These are phyloP conservation scores for Cladorrhinum sp. DNA, from an alignment of 2,329 filamentous ascomycete species.

Conservation along the genomic window DNA sequence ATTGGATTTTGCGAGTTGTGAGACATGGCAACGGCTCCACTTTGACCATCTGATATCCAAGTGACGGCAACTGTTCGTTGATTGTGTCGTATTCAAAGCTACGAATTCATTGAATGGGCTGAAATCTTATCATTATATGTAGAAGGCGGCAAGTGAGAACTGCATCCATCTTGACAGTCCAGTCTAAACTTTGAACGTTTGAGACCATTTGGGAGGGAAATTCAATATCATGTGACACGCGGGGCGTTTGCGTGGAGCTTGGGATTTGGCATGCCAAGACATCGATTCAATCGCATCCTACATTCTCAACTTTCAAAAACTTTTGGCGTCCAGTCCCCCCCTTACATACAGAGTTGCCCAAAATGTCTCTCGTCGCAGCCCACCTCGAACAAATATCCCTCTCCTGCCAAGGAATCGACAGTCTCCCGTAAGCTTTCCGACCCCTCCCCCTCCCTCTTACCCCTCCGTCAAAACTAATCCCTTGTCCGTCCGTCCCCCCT, in stretches of 20 bases:
- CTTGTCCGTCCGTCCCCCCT: no score
- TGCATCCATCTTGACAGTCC: no score
- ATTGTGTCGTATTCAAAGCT: no score
- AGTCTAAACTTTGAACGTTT: no score
- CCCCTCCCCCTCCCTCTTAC: background rate
- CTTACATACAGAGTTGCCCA: constrained; percentile 17
- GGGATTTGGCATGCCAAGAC: constrained; percentile 3
- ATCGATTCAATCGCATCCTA: background rate
- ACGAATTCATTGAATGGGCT: no score
- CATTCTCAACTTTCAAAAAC: background rate
- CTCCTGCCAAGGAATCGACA: constrained; percentile 72
- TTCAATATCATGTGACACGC: constrained; percentile 2
- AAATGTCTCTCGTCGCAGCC: constrained; percentile 65
- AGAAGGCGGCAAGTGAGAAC: no score
- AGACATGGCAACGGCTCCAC: background rate
- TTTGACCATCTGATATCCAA: no score
- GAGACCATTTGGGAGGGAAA: background rate
- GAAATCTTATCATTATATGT: no score
- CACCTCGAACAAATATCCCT: constrained; percentile 75
- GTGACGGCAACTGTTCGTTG: no score
- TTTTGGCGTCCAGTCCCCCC: background rate
- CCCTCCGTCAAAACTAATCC: no score
- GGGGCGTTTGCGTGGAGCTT: background rate
- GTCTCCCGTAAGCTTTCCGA: constrained; percentile 65
- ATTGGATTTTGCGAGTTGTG: background rate